Base-by-base conservation (phyloP, 441 rosid genomes). In the Gossypium davidsonii region DNA sequence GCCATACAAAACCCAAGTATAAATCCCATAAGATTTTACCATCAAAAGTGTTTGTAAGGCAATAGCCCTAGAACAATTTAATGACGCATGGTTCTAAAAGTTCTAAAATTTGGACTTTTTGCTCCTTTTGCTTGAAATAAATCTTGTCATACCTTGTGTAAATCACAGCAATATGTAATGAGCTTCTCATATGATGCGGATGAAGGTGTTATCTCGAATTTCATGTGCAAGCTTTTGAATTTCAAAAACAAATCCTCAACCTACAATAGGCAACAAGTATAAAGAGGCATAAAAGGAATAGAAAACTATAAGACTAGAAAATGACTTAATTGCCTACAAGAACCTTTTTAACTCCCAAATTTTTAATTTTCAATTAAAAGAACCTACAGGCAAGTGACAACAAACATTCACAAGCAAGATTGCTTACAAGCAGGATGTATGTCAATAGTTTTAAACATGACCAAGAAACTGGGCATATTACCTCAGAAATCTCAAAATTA, bases 181-280 rank as follows among this genome's bases (percentile, higher is more conserved):
- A 94, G 89, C 83, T 86, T 83, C 82, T 85, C 86, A 67, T 83
- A 86, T 23, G 91, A 84, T 72, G 81, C 63, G 10, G 86, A 71
- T 7, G 90, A 81, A 73, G 93, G 93, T 58, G 74, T 52, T 73
- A 86, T 60, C 77, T 85, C 80, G 82, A 90, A 73, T 73, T 77
- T 81, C 70, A 65, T 69, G 76, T 89, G 96, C 83, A 88, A 75
- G 79, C 73, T 82, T 74, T 79, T 81, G 80, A 82, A 89, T 79
- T 86, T 88, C 73, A 77, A 75, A 80, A 89, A 73, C 71, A 77
- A 77, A 75, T 87, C 89, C 70, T 83, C 88, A 73, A 81, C 89
- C 98, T 91, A 83, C 77, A 82, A 74, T 63, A 76, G 71, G 46
- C 58, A 52, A 78, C 42, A 34, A 70, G 62, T 65, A 44, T 49